These are phyloP conservation scores for Colletotrichum spinosum DNA, from an alignment of 2,329 filamentous ascomycete species.

Conservation along the genomic window DNA sequence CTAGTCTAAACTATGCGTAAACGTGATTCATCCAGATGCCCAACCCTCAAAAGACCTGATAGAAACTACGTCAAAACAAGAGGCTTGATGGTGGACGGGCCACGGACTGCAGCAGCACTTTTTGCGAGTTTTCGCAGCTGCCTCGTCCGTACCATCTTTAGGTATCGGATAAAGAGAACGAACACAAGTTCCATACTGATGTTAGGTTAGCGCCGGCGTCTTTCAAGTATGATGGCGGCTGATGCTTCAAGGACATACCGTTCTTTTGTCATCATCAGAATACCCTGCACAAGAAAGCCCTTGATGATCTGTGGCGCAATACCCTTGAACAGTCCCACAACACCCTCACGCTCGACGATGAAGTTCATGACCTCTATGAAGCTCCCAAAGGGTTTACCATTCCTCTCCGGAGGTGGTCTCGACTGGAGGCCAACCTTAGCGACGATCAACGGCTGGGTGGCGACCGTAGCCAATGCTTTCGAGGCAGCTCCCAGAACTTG, in stretches of 20 bases:
- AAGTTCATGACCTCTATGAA: constrained; percentile 96
- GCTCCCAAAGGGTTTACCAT: constrained; percentile 92
- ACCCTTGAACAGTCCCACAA: constrained; percentile 91
- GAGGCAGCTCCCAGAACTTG: constrained; percentile 91
- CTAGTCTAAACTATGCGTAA: too few species aligned
- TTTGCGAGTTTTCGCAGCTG: constrained; percentile 76
- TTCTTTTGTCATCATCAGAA: constrained; percentile 99
- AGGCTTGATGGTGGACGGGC: constrained; percentile 16
- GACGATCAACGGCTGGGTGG: constrained; percentile 94
- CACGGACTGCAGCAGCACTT: constrained; percentile 62
- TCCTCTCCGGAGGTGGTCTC: constrained; percentile 83
- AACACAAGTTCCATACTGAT: constrained; percentile 87
- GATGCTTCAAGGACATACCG: constrained; percentile 64
- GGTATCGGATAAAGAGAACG: constrained; percentile 84
- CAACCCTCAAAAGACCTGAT: too few species aligned
- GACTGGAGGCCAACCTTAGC: constrained; percentile 98
- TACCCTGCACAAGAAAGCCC: constrained; percentile 91
- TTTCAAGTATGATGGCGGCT: not conserved
- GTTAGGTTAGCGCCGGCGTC: constrained; percentile 13
- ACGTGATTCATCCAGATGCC: too few species aligned
- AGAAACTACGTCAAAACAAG: not conserved
- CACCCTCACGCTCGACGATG: constrained; percentile 89
- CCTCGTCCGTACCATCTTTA: constrained; percentile 76
- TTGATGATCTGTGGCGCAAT: constrained; percentile 95
- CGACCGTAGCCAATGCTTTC: constrained; percentile 90